Base-by-base conservation (phyloP, 164 flowering plant species). In the Dillenia suffruticosa region DNA sequence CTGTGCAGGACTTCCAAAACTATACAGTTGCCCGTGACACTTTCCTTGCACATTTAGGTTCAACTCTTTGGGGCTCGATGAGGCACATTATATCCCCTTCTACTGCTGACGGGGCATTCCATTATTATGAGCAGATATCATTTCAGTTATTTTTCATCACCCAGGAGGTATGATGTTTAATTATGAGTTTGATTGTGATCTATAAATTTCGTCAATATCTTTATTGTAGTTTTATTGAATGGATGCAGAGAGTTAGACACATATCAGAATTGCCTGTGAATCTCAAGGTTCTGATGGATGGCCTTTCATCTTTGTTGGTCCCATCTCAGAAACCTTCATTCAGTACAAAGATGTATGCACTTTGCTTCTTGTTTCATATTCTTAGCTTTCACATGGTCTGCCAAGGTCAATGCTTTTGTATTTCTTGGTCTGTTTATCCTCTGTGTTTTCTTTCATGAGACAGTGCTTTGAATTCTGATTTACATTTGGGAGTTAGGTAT, bases 21-120 rank as follows among this genome's bases (percentile, higher is more conserved):
- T 89, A 94, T 73, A 94, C 96, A 8, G 97, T 89, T 76, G 99
- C 99, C 26, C 90, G 94, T 46, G 96, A 94, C 79, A 81, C 89
- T 45, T 94, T 91, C 71, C 96, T 91, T 70, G 86, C 99, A 63
- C 97, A 94, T 77, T 76, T 94, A 49, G 99, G 96, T 68, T 91
- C 96, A 69, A 85, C 90, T 9, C 68, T 94, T 49, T 89, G 91
- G 97, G 96, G 96, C 7, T 88, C 97, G 44, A 77, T 91, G 93
- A 84, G 90, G 67, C 97, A 91, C 80, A 70, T 94, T 10, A 80
- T 94, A 68, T 80, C 96, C 57, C 99, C 99, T 69, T 94, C 97
- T 10, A 67, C 84, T 65, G 79, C 95, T 61, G 96, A 91, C 71
- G 97, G 97, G 9, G 87, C 91, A 64, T 89, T 81, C 70, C 99